phyloP scores from a whole-genome alignment of 2,329 filamentous ascomycete species.

The Aspergillus fumigatus region DNA sequence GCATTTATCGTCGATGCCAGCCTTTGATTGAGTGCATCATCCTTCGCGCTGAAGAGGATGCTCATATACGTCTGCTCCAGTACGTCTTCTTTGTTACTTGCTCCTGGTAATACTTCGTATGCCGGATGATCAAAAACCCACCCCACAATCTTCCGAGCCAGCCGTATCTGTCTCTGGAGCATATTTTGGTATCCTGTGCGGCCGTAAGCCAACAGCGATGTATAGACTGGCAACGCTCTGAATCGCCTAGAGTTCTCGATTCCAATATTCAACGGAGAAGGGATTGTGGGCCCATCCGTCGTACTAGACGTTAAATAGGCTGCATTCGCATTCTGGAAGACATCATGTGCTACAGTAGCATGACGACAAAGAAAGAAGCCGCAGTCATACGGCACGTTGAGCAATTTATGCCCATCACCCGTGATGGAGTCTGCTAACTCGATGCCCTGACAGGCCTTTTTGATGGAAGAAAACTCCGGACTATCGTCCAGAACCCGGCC shows the following conservation, averaged over 20 bases:
- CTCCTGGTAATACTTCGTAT: conserved; percentile 63
- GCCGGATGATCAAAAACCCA: conserved; percentile 58
- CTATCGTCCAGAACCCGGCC: conserved; percentile 59
- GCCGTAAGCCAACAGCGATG: conserved; percentile 72
- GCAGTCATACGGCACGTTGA: conserved; percentile 92
- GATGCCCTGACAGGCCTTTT: conserved; percentile 55
- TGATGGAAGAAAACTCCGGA: conserved; percentile 54
- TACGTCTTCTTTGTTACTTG: conserved; percentile 32
- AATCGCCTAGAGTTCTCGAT: conserved; percentile 90
- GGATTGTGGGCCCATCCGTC: conserved; percentile 46
- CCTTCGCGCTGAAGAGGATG: conserved; percentile 71
- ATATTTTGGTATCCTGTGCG: conserved; percentile 63
- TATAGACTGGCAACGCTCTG: conserved; percentile 83
- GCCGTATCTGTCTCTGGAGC: conserved; percentile 65
- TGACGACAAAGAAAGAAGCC: conserved; percentile 81
- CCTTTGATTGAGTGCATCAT: conserved; percentile 58
- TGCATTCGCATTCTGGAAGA: conserved; percentile 81
- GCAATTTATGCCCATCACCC: conserved; percentile 82
- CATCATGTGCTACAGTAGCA: conserved; percentile 51
- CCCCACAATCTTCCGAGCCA: conserved; percentile 63
- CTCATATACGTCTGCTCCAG: conserved; percentile 61
- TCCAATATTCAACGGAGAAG: conserved; percentile 81
- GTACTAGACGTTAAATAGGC: conserved; percentile 61
- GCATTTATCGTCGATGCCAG: conserved; percentile 71
- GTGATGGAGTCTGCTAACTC: conserved; percentile 84